Evolutionary conservation across 225 moss, liverwort and hornwort genomes (phyloP), one percentile per base, ranked within the genome.

Genomic region (Polytrichum formosum): DNA sequence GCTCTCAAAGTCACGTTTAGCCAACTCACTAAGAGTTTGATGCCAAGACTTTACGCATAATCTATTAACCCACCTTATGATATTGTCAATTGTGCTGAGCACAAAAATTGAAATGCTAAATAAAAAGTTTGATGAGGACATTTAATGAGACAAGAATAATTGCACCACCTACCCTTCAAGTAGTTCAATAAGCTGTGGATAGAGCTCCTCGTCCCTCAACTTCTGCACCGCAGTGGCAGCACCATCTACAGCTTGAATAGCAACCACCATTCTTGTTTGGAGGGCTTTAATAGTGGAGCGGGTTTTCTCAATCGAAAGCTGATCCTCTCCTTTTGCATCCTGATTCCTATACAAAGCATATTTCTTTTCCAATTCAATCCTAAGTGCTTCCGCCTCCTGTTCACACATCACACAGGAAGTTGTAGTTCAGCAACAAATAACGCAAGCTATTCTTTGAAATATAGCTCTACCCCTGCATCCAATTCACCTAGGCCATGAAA

Each of bases 261-360:
- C 88, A 17, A 92, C 92, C 79, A 92, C 82, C 77, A 92, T 88
- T 9, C 86, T 80, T 2, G 90, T 92, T 67, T 92, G 92, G 30
- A 90, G 78, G 27, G 82, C 83, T 73, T 90, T 92, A 56, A 92
- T 88, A 8, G 75, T 67, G 19, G 82, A 81, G 60, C 92, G 85
- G 23, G 92, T 92, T 76, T 90, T 92, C 61, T 90, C 92, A 69
- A 92, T 90, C 4, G 77, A 78, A 13, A 80, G 68, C 46, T 90
- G 92, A 74, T 90, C 92, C 20, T 92, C 92, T 9, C 90, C 90
- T 82, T 84, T 90, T 2, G 82, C 84, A 74, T 92, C 92, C 78
- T 92, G 92, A 53, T 84, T 80, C 26, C 90, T 87, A 75, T 83
- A 84, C 71, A 85, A 71, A 16, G 80, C 68, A 63, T 82, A 90